These are phyloP conservation scores for Aureobasidium leucospermi DNA, from an alignment of 2,329 filamentous ascomycete genomes.

Conservation along the genomic window DNA sequence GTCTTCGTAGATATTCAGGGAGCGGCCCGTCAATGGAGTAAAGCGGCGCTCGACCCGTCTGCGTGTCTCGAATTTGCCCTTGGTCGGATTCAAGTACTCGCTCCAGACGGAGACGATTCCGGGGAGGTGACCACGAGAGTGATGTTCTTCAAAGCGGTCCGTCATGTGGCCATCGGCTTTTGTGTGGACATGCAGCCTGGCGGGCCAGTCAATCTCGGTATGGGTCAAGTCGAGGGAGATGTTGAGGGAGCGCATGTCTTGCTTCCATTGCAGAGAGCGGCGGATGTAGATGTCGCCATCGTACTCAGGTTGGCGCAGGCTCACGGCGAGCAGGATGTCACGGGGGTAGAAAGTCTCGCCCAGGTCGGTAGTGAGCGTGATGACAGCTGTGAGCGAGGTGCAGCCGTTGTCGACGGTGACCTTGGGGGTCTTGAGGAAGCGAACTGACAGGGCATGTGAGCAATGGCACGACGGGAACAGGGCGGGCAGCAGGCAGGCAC, in stretches of 20 bases:
- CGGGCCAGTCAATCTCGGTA: constrained; percentile 31
- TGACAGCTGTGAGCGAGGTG: constrained; percentile 42
- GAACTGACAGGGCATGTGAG: constrained; percentile 33
- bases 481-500: not conserved
- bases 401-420: constrained; percentile 33
- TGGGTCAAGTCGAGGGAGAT: constrained; percentile 35
- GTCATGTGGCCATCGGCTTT: constrained; percentile 20
- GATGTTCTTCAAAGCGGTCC: constrained; percentile 26
- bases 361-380: constrained; percentile 63
- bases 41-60: constrained; percentile 52
- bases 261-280: constrained; percentile 38
- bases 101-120: constrained; percentile 54
- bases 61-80: constrained; percentile 35
- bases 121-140: constrained; percentile 27
- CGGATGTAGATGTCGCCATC: constrained; percentile 36
- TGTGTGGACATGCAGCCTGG: constrained; percentile 35
- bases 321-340: constrained; percentile 37
- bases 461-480: not conserved
- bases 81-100: constrained; percentile 33
- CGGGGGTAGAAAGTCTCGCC: constrained; percentile 56
- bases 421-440: constrained; percentile 59
- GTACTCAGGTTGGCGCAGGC: constrained; percentile 26
- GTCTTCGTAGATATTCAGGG: constrained; percentile 56
- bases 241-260: constrained; percentile 37
- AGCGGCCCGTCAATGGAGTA: constrained; percentile 31